A percentile compares a stretch with the other conserved stretches of the same genome.
These are phyloP conservation scores for Colletotrichum sidae DNA, from an alignment of 2,329 filamentous ascomycete genomes.

Conservation along the genomic window DNA sequence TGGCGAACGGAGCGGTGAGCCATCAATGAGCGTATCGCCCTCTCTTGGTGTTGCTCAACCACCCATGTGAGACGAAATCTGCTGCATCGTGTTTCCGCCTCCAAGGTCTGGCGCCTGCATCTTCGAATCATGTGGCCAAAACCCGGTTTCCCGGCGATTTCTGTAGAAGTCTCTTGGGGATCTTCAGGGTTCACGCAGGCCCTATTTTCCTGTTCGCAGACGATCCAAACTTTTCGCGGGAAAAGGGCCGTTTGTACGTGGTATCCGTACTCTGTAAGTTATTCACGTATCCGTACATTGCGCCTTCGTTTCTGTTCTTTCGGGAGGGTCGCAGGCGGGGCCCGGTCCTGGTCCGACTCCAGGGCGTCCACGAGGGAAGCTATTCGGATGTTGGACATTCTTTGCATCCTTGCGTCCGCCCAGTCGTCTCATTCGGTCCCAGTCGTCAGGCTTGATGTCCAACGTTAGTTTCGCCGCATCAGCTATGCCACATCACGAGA, in stretches of 20 bases:
- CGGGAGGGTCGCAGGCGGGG: neutral
- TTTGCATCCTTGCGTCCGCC: constrained; percentile 11
- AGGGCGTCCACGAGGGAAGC: no score
- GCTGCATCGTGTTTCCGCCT: constrained; percentile 10
- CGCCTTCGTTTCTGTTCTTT: neutral
- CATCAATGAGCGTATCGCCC: constrained; percentile 37
- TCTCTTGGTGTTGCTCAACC: neutral
- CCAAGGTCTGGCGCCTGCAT: constrained; percentile 18
- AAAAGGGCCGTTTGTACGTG: no score
- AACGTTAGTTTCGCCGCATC: constrained; percentile 21
- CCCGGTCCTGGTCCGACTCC: no score
- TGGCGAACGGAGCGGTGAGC: constrained; percentile 37
- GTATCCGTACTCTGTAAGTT: no score
- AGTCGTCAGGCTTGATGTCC: constrained; percentile 7
- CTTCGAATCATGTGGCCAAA: constrained; percentile 31
- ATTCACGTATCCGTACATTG: no score
- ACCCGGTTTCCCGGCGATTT: constrained; percentile 25
- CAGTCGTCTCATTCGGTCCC: constrained; percentile 2
- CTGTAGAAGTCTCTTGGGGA: constrained; percentile 29
- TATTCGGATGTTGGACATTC: constrained; percentile 24
- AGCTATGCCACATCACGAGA: constrained; percentile 2
- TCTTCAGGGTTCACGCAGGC: constrained; percentile 36
- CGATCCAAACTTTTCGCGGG: neutral
- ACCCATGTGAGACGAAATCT: constrained; percentile 22
- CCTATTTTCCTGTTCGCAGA: constrained; percentile 18